These are phyloP conservation scores for Cladophialophora psammophila DNA, from an alignment of 2,329 filamentous ascomycete species.

Conservation along the genomic window DNA sequence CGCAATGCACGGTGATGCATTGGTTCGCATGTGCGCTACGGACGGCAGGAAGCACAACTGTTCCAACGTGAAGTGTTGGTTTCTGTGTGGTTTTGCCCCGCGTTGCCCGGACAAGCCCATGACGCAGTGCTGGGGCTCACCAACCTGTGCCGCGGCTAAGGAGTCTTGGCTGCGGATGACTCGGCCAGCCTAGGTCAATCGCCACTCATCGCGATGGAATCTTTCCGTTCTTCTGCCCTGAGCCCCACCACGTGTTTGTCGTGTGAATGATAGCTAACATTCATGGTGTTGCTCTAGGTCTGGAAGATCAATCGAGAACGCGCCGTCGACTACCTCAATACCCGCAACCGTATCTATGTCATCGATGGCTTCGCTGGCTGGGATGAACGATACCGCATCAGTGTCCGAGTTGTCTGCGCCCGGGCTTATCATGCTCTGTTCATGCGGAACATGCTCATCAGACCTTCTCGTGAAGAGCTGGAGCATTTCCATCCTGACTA, in stretches of 20 bases:
- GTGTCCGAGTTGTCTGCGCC: slow-evolving; percentile 95
- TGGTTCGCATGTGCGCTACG: slow-evolving; percentile 20
- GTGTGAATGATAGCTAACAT: neutral
- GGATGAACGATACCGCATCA: slow-evolving; percentile 98
- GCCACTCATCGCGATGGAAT: neutral
- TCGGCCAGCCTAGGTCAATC: slow-evolving; percentile 15
- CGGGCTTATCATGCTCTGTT: slow-evolving; percentile 99
- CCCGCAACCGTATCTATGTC: slow-evolving; percentile 97
- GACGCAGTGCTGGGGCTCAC: slow-evolving; percentile 25
- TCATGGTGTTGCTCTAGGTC: slow-evolving; percentile 65
- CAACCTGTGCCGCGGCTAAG: slow-evolving; percentile 16
- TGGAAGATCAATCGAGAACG: slow-evolving; percentile 99
- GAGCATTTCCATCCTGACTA: slow-evolving; percentile 99
- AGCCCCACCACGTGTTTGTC: slow-evolving; percentile 6
- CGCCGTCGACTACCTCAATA: slow-evolving; percentile 99
- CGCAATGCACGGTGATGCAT: slow-evolving; percentile 20
- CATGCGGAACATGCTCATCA: slow-evolving; percentile 99
- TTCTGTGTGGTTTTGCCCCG: slow-evolving; percentile 25
- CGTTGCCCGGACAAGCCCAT: slow-evolving; percentile 28
- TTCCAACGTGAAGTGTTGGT: slow-evolving; percentile 4
- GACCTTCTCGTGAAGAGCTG: slow-evolving; percentile 86
- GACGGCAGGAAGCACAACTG: slow-evolving; percentile 19
- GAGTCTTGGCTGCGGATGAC: slow-evolving; percentile 30
- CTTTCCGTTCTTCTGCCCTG: neutral
- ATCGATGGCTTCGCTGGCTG: slow-evolving; percentile 97